These are phyloP conservation scores for Saturnispora silvae DNA, from an alignment of 805 yeast genomes.

Conservation along the genomic window DNA sequence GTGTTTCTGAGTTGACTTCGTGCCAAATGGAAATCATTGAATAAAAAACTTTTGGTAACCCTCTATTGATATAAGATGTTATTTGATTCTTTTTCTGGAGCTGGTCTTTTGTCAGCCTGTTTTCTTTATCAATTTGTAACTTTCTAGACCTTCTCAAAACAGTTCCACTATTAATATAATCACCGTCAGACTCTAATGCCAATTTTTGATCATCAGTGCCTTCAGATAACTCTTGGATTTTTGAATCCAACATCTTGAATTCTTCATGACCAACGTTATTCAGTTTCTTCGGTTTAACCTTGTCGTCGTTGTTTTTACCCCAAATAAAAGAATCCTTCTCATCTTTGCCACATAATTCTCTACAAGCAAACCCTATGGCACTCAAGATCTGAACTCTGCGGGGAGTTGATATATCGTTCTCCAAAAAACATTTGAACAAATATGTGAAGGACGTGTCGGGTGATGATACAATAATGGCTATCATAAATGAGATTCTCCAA, in stretches of 20 bases:
- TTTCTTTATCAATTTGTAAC: slow-evolving; percentile 15
- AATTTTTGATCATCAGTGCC: slow-evolving; percentile 22
- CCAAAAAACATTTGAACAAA: slow-evolving; percentile 38
- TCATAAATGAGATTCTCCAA: slow-evolving; percentile 52
- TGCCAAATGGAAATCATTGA: slow-evolving; percentile 44
- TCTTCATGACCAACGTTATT: slow-evolving; percentile 38
- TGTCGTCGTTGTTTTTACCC: slow-evolving; percentile 26
- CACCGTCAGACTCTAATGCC: slow-evolving; percentile 16
- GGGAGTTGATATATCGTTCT: slow-evolving; percentile 74
- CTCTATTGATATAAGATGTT: slow-evolving; percentile 29
- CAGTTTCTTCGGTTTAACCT: slow-evolving; percentile 26
- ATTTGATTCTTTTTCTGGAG: slow-evolving; percentile 5
- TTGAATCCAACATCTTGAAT: slow-evolving; percentile 23
- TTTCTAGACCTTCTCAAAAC: slow-evolving; percentile 33
- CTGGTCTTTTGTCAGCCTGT: slow-evolving; percentile 11
- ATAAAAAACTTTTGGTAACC: slow-evolving; percentile 35
- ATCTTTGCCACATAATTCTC: slow-evolving; percentile 52
- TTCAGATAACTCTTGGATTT: slow-evolving; percentile 8
- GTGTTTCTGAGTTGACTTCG: slow-evolving; percentile 26
- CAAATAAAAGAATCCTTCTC: slow-evolving; percentile 38
- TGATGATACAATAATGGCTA: slow-evolving; percentile 49
- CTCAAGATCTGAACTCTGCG: slow-evolving; percentile 64
- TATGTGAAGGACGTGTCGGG: slow-evolving; percentile 32
- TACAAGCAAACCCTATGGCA: slow-evolving; percentile 56
- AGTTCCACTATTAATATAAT: slow-evolving; percentile 27